phyloP scores from a whole-genome alignment of 306 rosid genomes.

The Urtica urens region DNA sequence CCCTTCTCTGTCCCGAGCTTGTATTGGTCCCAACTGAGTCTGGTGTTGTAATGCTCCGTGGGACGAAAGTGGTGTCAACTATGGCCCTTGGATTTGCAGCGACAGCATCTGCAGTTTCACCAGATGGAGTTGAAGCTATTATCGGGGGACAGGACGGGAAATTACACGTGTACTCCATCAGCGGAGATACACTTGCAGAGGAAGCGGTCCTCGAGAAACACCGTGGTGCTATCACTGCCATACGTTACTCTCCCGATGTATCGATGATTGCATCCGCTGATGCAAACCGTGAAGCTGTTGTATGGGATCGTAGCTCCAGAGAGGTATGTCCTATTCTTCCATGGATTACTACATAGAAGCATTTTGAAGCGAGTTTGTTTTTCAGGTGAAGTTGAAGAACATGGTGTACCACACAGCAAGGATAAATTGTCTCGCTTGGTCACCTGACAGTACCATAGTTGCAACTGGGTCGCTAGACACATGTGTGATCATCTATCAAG shows the following conservation, averaged over 20 bases:
- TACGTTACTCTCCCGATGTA: slow-evolving; percentile 75
- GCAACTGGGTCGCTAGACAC: slow-evolving; percentile 93
- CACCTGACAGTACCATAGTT: slow-evolving; percentile 69
- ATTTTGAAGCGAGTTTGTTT: slow-evolving; percentile 1
- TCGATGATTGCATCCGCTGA: slow-evolving; percentile 98
- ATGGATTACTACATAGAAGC: neutral
- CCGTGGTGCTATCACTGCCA: slow-evolving; percentile 78
- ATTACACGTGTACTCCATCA: slow-evolving; percentile 57
- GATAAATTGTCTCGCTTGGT: slow-evolving; percentile 94
- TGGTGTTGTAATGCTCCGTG: slow-evolving; percentile 73
- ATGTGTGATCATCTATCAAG: slow-evolving; percentile 63
- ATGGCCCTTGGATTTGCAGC: slow-evolving; percentile 73
- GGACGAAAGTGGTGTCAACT: slow-evolving; percentile 63
- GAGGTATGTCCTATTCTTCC: slow-evolving; percentile 45
- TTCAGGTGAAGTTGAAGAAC: slow-evolving; percentile 85
- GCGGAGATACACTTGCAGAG: slow-evolving; percentile 63
- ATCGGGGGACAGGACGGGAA: slow-evolving; percentile 93
- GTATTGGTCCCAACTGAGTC: slow-evolving; percentile 71
- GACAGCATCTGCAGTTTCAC: slow-evolving; percentile 70
- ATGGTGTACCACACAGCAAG: slow-evolving; percentile 92
- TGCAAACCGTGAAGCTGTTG: slow-evolving; percentile 82
- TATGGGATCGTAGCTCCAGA: slow-evolving; percentile 66
- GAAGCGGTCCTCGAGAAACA: slow-evolving; percentile 87
- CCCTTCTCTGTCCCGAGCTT: slow-evolving; percentile 70
- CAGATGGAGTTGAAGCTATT: slow-evolving; percentile 92